Percentiles rank a stretch among this genome's conserved stretches.
Conservation (phyloP, 371 early-diverging fungal species). For the Capillidium heterosporum region DNA sequence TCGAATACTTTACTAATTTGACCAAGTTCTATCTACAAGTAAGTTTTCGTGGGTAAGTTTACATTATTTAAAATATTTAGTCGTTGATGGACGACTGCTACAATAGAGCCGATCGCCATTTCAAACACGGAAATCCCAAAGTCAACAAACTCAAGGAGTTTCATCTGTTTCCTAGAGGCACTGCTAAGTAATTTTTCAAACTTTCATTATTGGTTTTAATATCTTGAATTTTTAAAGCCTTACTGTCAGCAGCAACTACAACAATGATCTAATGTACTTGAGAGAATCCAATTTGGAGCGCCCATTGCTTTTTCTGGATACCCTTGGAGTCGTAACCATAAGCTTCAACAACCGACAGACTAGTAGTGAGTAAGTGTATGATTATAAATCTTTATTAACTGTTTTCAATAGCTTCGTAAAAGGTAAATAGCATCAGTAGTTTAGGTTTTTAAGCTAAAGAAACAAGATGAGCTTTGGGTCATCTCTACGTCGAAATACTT, state of each 20-base stretch:
- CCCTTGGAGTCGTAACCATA: background rate
- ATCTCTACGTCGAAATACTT: background rate
- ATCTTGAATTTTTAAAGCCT: background rate
- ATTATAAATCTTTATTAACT: background rate
- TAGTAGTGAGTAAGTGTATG: background rate
- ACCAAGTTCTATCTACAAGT: background rate
- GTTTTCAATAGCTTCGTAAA: constrained; percentile 1
- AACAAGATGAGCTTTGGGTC: constrained; percentile 8
- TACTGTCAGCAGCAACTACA: background rate
- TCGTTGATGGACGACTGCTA: background rate
- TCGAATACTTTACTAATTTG: background rate
- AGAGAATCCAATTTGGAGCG: background rate
- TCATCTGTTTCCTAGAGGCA: background rate
- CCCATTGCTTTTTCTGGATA: background rate
- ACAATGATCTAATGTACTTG: background rate
- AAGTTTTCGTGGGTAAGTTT: background rate
- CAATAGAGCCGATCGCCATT: background rate
- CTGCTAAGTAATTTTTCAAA: background rate
- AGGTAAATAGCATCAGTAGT: background rate
- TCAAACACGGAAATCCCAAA: background rate
- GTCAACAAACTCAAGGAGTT: background rate
- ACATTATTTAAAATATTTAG: background rate
- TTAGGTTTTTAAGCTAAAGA: background rate
- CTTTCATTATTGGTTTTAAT: background rate
- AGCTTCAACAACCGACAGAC: background rate